These are phyloP conservation scores for Vigna nakashimae DNA, from an alignment of 306 rosid species.

Conservation along the genomic window DNA sequence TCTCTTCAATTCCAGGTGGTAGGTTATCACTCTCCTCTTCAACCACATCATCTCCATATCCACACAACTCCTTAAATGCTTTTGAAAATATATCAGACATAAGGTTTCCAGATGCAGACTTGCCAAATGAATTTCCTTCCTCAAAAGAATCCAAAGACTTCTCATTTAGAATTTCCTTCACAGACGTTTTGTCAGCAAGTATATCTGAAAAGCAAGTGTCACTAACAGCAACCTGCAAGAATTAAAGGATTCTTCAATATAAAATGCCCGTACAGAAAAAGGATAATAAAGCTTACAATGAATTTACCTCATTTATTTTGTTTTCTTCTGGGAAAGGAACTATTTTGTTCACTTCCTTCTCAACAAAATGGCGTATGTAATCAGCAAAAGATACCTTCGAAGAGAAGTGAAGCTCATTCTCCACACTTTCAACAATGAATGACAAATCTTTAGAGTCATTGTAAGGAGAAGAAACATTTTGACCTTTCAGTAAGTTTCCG, in stretches of 20 bases:
- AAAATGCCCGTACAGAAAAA: slow-evolving; percentile 25
- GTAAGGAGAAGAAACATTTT: slow-evolving; percentile 41
- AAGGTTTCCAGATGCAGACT: slow-evolving; percentile 48
- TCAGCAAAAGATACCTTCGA: slow-evolving; percentile 60
- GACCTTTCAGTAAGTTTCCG: slow-evolving; percentile 46
- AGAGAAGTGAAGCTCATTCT: slow-evolving; percentile 75
- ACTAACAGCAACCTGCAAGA: slow-evolving; percentile 61
- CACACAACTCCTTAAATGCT: slow-evolving; percentile 66
- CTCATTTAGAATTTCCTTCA: slow-evolving; percentile 43
- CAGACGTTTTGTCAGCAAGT: slow-evolving; percentile 39
- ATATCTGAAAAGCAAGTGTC: slow-evolving; percentile 44
- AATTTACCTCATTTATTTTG: slow-evolving; percentile 60
- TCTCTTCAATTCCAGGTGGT: slow-evolving; percentile 69
- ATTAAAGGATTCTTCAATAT: slow-evolving; percentile 42
- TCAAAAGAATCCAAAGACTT: slow-evolving; percentile 37
- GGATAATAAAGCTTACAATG: slow-evolving; percentile 11
- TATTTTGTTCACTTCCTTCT: slow-evolving; percentile 63
- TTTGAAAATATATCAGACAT: slow-evolving; percentile 58
- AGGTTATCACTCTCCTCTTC: slow-evolving; percentile 62
- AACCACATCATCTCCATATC: slow-evolving; percentile 44
- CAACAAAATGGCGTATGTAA: slow-evolving; percentile 55
- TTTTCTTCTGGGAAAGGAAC: slow-evolving; percentile 43
- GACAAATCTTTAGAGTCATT: slow-evolving; percentile 50
- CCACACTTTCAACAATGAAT: slow-evolving; percentile 62
- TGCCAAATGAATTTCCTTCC: slow-evolving; percentile 42